Conservation (phyloP, 139 green algal genomes). For the Pseudopediastrum boryanum region DNA sequence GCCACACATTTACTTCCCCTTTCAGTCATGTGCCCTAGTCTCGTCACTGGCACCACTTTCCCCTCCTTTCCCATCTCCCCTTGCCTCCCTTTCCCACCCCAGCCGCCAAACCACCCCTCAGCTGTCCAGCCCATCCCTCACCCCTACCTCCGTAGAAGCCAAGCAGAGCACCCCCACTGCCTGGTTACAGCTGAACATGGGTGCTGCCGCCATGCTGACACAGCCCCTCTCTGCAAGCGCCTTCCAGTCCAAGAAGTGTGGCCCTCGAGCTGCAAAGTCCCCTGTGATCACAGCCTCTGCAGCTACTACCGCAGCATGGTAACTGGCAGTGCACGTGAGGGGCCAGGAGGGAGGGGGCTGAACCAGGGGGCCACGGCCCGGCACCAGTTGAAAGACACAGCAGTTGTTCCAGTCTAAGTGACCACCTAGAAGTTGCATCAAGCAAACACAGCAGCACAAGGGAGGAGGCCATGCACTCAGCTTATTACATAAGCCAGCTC, state of each 20-base stretch:
- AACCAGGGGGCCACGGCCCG: constrained; percentile 34
- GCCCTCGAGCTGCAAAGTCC: constrained; percentile 48
- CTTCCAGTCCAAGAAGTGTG: constrained; percentile 64
- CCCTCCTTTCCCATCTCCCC: too few species aligned
- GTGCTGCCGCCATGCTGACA: constrained; percentile 57
- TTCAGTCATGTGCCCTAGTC: too few species aligned
- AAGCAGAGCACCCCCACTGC: constrained; percentile 59
- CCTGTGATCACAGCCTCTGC: constrained; percentile 40
- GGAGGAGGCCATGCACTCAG: too few species aligned
- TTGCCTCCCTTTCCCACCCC: too few species aligned
- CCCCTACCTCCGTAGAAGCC: constrained; percentile 40
- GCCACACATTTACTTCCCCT: too few species aligned
- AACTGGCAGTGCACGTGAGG: constrained; percentile 58
- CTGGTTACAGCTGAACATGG: constrained; percentile 50
- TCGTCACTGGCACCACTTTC: too few species aligned
- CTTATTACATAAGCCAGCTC: too few species aligned
- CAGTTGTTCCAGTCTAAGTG: constrained; percentile 46
- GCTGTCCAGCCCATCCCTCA: too few species aligned
- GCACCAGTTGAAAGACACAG: constrained; percentile 34
- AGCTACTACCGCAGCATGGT: constrained; percentile 40
- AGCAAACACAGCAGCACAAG: too few species aligned
- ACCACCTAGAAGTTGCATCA: too few species aligned
- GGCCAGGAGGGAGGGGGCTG: constrained; percentile 38
- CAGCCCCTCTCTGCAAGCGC: constrained; percentile 45
- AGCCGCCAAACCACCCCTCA: too few species aligned